These are phyloP conservation scores for Xerocomus nothofagi DNA, from an alignment of 1,284 basidiomycete species.

Conservation along the genomic window DNA sequence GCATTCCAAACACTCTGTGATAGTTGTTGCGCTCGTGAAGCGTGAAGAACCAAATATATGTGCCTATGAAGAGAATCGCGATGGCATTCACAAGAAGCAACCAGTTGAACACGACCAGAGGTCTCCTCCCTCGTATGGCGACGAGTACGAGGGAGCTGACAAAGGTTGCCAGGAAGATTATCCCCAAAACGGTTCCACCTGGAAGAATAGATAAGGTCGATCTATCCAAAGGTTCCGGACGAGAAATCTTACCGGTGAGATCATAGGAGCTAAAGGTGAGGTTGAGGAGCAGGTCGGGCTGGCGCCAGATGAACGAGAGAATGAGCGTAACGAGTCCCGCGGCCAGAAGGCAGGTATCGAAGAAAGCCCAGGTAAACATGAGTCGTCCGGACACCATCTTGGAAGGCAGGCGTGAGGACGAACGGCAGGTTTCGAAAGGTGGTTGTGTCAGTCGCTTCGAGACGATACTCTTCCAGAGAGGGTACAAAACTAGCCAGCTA, in stretches of 20 bases:
- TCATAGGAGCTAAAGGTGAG: slow-evolving; percentile 60
- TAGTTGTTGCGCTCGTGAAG: slow-evolving; percentile 69
- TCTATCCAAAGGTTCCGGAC: neutral
- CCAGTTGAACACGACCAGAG: slow-evolving; percentile 71
- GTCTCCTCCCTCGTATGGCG: slow-evolving; percentile 66
- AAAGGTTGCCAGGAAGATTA: slow-evolving; percentile 66
- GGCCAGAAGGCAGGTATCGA: slow-evolving; percentile 68
- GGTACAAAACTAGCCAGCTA: slow-evolving; percentile 29
- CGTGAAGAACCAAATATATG: slow-evolving; percentile 77
- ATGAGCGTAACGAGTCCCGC: slow-evolving; percentile 64
- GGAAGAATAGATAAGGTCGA: slow-evolving; percentile 2
- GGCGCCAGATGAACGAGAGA: slow-evolving; percentile 70
- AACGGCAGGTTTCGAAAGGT: neutral
- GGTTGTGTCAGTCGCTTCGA: slow-evolving; percentile 7
- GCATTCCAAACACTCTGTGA: slow-evolving; percentile 52
- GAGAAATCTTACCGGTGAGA: slow-evolving; percentile 54
- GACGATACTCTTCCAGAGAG: slow-evolving; percentile 27
- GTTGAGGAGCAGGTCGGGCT: slow-evolving; percentile 64
- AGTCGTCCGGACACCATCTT: slow-evolving; percentile 70
- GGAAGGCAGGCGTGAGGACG: too few species aligned
- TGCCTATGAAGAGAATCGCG: slow-evolving; percentile 60
- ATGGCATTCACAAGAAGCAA: slow-evolving; percentile 61
- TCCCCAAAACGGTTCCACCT: slow-evolving; percentile 75
- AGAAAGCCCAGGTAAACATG: slow-evolving; percentile 66
- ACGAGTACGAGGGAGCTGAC: slow-evolving; percentile 69